These are phyloP conservation scores for Phytophthora constricta DNA, from an alignment of 352 stramenopile genomes.

Conservation along the genomic window DNA sequence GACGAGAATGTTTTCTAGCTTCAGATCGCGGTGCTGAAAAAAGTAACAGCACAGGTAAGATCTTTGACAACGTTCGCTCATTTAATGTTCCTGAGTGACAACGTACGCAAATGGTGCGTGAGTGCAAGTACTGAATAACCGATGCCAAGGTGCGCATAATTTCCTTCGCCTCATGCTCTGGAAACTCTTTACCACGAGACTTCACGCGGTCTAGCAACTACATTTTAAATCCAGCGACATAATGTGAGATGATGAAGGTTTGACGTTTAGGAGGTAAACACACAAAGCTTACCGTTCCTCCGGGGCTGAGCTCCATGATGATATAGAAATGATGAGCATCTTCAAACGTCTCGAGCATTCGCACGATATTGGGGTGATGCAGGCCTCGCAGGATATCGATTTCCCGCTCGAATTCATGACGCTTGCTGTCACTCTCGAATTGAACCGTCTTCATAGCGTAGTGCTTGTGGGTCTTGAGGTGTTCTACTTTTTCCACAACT, in stretches of 20 bases:
- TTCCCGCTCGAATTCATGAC: constrained; percentile 77
- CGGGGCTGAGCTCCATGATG: constrained; percentile 84
- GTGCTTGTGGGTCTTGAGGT: constrained; percentile 65
- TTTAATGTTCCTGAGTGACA: background rate
- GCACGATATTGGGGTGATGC: constrained; percentile 84
- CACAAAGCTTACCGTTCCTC: constrained; percentile 57
- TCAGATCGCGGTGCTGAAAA: constrained; percentile 75
- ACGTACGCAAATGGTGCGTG: constrained; percentile 80
- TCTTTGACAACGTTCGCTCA: background rate
- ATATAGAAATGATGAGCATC: constrained; percentile 83
- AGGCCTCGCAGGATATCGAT: constrained; percentile 78
- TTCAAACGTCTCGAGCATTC: constrained; percentile 83
- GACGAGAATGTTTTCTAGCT: constrained; percentile 87
- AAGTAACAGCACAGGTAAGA: background rate
- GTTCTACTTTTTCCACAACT: constrained; percentile 77
- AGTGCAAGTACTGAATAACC: constrained; percentile 83
- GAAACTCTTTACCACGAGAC: constrained; percentile 45
- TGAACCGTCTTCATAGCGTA: constrained; percentile 86
- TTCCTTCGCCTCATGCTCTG: constrained; percentile 63
- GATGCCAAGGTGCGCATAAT: constrained; percentile 72
- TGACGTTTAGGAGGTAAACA: no score
- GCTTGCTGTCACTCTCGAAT: constrained; percentile 65
- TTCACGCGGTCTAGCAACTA: constrained; percentile 76
- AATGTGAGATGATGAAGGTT: no score
- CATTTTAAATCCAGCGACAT: no score